A percentile compares a stretch with the other conserved stretches of the same genome.
phyloP scores from a whole-genome alignment of 192 early-diverging fungal species.

The Backusella morwellensis region DNA sequence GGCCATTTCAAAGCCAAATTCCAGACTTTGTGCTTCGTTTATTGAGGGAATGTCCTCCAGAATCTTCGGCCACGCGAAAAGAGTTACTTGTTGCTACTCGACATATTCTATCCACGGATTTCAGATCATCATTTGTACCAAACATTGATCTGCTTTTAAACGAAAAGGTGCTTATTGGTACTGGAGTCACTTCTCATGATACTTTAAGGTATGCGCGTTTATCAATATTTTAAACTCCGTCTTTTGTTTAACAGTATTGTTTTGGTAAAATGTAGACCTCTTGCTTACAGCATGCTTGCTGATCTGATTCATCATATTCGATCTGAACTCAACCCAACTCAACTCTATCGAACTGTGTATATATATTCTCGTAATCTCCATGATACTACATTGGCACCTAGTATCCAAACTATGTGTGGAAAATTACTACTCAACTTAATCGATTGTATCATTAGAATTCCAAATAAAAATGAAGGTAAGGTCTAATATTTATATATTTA shows the following conservation, averaged over 20 bases:
- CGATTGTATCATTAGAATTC: slow-evolving; percentile 78
- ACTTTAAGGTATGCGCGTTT: slow-evolving; percentile 64
- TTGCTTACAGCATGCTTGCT: slow-evolving; percentile 93
- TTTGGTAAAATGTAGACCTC: slow-evolving; percentile 51
- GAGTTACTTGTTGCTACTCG: slow-evolving; percentile 94
- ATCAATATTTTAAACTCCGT: not conserved
- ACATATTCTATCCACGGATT: slow-evolving; percentile 92
- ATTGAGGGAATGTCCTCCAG: slow-evolving; percentile 91
- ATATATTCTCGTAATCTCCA: slow-evolving; percentile 93
- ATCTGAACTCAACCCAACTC: slow-evolving; percentile 72
- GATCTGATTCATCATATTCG: slow-evolving; percentile 97
- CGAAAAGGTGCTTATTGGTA: slow-evolving; percentile 91
- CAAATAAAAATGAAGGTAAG: slow-evolving; percentile 55
- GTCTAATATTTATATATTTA: not conserved
- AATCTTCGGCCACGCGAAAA: slow-evolving; percentile 90
- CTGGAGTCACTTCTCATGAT: slow-evolving; percentile 90
- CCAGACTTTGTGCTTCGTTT: slow-evolving; percentile 87
- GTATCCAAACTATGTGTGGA: slow-evolving; percentile 96
- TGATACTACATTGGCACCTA: slow-evolving; percentile 85
- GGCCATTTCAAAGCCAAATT: slow-evolving; percentile 77
- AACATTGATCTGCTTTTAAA: slow-evolving; percentile 92
- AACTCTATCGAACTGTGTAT: slow-evolving; percentile 82
- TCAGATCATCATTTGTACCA: slow-evolving; percentile 83
- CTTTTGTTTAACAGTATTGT: not conserved
- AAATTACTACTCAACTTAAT: slow-evolving; percentile 91